Conservation (phyloP, 371 early-diverging fungal genomes). For the Mortierella sp. region DNA sequence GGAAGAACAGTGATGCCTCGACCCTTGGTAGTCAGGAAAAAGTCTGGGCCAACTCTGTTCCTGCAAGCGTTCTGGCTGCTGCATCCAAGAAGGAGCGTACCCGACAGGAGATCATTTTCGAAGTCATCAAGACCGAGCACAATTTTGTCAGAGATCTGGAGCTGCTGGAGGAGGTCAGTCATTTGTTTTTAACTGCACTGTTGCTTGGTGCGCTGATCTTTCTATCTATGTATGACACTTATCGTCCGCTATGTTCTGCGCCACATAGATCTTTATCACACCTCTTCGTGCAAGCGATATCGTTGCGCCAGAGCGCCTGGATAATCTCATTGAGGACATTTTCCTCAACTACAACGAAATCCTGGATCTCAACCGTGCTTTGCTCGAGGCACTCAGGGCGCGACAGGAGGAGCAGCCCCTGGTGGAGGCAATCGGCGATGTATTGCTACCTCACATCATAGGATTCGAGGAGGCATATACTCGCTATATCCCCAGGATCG, state of each 20-base stretch:
- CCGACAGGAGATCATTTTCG: slow-evolving; percentile 94
- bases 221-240: neutral
- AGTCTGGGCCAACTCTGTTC: slow-evolving; percentile 75
- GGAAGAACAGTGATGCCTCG: slow-evolving; percentile 47
- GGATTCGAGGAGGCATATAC: slow-evolving; percentile 82
- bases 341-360: slow-evolving; percentile 89
- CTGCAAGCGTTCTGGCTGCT: slow-evolving; percentile 77
- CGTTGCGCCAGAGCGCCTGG: slow-evolving; percentile 69
- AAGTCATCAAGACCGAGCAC: slow-evolving; percentile 90
- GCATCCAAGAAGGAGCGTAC: slow-evolving; percentile 83
- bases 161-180: slow-evolving; percentile 74
- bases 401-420: slow-evolving; percentile 83
- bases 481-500: slow-evolving; percentile 89
- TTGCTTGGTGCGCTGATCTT: neutral
- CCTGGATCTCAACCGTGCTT: slow-evolving; percentile 71
- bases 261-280: slow-evolving; percentile 73
- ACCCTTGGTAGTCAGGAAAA: slow-evolving; percentile 51
- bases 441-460: slow-evolving; percentile 78
- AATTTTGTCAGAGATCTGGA: slow-evolving; percentile 91
- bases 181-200: no score
- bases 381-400: slow-evolving; percentile 72
- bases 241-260: neutral
- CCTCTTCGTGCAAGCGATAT: slow-evolving; percentile 77
- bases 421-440: slow-evolving; percentile 88
- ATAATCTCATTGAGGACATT: slow-evolving; percentile 77